These are phyloP conservation scores for Syncephalastrum racemosum DNA, from an alignment of 371 early-diverging fungal genomes.

Conservation along the genomic window DNA sequence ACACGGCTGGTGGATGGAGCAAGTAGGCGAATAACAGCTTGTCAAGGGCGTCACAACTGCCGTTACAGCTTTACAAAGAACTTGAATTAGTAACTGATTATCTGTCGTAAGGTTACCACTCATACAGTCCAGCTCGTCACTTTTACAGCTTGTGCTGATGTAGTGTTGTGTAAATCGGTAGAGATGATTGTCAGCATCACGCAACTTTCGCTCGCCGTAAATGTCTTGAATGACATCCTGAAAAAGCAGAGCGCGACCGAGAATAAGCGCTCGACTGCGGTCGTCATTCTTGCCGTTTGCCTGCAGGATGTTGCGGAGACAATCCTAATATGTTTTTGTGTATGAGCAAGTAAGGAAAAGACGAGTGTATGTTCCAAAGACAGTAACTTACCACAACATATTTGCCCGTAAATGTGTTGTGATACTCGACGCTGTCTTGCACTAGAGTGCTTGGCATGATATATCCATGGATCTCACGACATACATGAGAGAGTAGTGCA, in stretches of 20 bases:
- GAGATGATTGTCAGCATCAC: slow-evolving; percentile 76
- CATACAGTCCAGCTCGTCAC: too few species aligned
- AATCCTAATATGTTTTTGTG: slow-evolving; percentile 38
- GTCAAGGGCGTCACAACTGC: slow-evolving; percentile 36
- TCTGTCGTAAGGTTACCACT: too few species aligned
- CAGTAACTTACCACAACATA: slow-evolving; percentile 71
- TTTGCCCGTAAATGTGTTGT: slow-evolving; percentile 74
- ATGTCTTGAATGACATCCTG: slow-evolving; percentile 88
- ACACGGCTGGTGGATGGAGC: slow-evolving; percentile 69
- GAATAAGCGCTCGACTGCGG: slow-evolving; percentile 76
- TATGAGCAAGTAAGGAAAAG: too few species aligned
- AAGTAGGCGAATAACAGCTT: slow-evolving; percentile 70
- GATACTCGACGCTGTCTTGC: slow-evolving; percentile 78
- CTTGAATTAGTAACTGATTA: too few species aligned
- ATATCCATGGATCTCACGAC: slow-evolving; percentile 60
- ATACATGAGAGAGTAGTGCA: slow-evolving; percentile 78
- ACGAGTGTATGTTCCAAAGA: too few species aligned
- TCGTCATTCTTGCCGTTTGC: slow-evolving; percentile 38
- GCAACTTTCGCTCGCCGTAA: slow-evolving; percentile 71
- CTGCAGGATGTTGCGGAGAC: slow-evolving; percentile 56
- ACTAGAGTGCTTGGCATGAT: slow-evolving; percentile 45
- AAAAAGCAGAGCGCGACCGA: slow-evolving; percentile 81
- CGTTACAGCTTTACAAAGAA: too few species aligned
- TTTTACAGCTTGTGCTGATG: too few species aligned
- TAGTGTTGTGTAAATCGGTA: slow-evolving; percentile 66